These are phyloP conservation scores for Halenospora varia DNA, from an alignment of 495 filamentous ascomycete genomes.

Conservation along the genomic window DNA sequence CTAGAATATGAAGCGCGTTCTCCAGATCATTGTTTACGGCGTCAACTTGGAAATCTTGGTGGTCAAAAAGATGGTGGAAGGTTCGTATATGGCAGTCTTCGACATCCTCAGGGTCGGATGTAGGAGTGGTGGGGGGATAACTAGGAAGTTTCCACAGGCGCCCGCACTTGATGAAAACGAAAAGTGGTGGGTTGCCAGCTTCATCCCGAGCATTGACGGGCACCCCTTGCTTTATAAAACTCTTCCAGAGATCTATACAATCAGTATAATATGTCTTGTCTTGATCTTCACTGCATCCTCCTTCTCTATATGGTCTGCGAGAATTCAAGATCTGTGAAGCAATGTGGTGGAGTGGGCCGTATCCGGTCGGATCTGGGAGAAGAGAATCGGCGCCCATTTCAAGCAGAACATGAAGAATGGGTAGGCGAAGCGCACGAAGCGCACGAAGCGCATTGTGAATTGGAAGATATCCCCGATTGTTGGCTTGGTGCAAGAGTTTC, in stretches of 20 bases:
- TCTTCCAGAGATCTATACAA: conserved; percentile 5
- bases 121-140: too few relatives aligned
- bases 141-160: too few relatives aligned
- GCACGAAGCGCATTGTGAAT: conserved; percentile 23
- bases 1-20: conserved; percentile 13
- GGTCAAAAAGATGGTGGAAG: neutral
- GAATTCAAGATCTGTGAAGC: neutral
- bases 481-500: conserved; percentile 8
- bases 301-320: too few relatives aligned
- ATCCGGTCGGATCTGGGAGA: conserved; percentile 18
- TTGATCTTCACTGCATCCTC: neutral
- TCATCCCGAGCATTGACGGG: conserved; percentile 30
- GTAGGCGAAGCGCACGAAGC: conserved; percentile 17
- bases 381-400: conserved; percentile 21
- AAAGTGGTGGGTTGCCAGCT: conserved; percentile 30
- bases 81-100: conserved; percentile 1
- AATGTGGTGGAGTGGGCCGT: conserved; percentile 26
- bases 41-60: neutral
- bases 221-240: conserved; percentile 22
- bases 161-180: conserved; percentile 23
- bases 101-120: neutral
- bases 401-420: conserved; percentile 10
- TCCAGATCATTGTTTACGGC: conserved; percentile 8
- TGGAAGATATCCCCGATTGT: conserved; percentile 22
- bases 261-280: neutral